Evolutionary conservation across 2,329 filamentous ascomycete genomes (phyloP), one percentile per base, ranked within the genome.

Genomic region (Penicillium sp.): DNA sequence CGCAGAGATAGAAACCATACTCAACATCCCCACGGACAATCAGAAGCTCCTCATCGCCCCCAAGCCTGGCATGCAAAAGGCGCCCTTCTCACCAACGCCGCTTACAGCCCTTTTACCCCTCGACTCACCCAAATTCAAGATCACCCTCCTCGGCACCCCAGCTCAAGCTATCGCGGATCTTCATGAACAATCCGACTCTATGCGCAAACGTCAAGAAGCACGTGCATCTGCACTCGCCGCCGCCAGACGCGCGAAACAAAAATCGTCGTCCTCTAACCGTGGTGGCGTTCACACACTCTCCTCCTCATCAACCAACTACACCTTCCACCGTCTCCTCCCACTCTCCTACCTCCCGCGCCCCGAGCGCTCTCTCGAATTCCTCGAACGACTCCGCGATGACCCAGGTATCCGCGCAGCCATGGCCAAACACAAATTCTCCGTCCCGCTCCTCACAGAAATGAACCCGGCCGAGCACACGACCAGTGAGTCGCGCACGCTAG

Each of bases 371-470:
- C 82, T 87, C 4, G 80, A 83, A 0, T 92, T 94, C 68, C 85
- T 99, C 2, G 82, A 90, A 73, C 86, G 90, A 0, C 83, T 99
- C 3, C 87, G 87, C 65, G 85, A 89, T 62, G 95, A 99, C 75
- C 88, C 91, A 0, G 95, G 95, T 7, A 94, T 99, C 77, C 88
- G 88, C 65, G 82, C 89, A 0, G 85, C 87, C 0, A 99, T 99
- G 95, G 82, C 85, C 16, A 88, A 88, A 69, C 93, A 97, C 80
- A 85, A 88, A 65, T 97, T 96, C 80, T 86, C 84, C 22, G 95
- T 99, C 0, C 89, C 89, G 0, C 78, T 98, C 3, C 82, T 99
- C 28, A 97, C 93, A 0, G 95, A 99, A 78, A 98, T 99, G 94
- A 91, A 99, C 70, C 95, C 95, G 0, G 83, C 89, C 0, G 84